phyloP scores from a whole-genome alignment of 345 rosid genomes.

The Geranium brycei region DNA sequence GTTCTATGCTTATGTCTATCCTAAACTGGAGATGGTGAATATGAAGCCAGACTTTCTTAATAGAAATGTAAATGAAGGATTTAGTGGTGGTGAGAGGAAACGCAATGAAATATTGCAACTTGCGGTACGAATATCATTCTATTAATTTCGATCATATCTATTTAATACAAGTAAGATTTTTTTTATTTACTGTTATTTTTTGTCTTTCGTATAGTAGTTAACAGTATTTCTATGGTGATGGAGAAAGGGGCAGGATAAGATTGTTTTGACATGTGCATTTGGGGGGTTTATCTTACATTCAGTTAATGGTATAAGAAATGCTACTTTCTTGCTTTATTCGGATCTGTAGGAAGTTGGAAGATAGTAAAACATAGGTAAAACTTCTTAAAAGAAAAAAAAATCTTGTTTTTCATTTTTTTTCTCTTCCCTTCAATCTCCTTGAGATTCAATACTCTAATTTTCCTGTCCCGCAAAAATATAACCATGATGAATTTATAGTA shows the following conservation, averaged over 20 bases:
- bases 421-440: not conserved
- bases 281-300: not conserved
- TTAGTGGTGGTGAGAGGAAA: conserved; percentile 96
- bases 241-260: not conserved
- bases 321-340: no score
- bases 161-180: not conserved
- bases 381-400: no score
- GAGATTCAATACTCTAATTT: not conserved
- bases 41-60: conserved; percentile 85
- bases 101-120: conserved; percentile 93
- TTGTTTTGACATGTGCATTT: not conserved
- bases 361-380: not conserved
- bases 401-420: not conserved
- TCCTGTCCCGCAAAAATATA: not conserved
- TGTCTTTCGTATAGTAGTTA: no score
- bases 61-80: conserved; percentile 97
- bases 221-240: not conserved
- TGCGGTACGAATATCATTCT: conserved; percentile 38
- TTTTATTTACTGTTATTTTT: not conserved
- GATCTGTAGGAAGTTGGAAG: not conserved
- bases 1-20: conserved; percentile 63
- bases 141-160: not conserved
- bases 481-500: not conserved
- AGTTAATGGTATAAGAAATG: not conserved
- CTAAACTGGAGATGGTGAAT: conserved; percentile 75